Evolutionary conservation across 108 stramenopile genomes (phyloP), one percentile per base, ranked within the genome.

Genomic region (Stephanodiscus triporus): DNA sequence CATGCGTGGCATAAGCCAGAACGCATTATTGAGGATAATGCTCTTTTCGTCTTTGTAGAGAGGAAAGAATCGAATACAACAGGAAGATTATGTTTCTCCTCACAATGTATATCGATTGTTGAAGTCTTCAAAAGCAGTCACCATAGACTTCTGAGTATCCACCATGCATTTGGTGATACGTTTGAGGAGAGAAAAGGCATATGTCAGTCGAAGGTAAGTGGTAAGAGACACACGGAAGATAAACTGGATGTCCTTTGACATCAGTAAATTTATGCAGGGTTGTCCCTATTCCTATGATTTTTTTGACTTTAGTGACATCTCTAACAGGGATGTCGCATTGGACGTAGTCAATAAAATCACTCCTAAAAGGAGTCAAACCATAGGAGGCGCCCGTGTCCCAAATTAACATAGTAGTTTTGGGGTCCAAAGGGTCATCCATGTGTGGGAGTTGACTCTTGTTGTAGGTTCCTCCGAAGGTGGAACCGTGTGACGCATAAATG

Each of bases 151-250:
- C 24, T 3, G 51, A 53, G 20, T 53, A 26, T 20, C 51, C 51
- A 53, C 51, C 51, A 20, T 53, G 51, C 51, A 53, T 53, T 53
- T 53, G 51, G 20, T 53, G 51, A 8, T 53, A 53, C 20, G 51
- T 53, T 26, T 53, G 51, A 10, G 51, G 51, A 6, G 51, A 53
- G 51, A 53, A 53, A 7, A 53, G 20, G 9, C 51, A 19, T 1
- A 53, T 19, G 20, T 53, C 51, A 1, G 51, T 53, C 20, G 7
- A 19, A 20, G 51, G 20, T 26, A 53, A 19, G 24, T 53, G 51
- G 9, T 53, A 53, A 8, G 51, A 53, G 10, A 53, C 51, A 20
- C 51, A 53, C 5, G 20, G 30, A 2, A 63, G n/a, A 7, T n/a
- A 20, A 3, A 43, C 42, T 23, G 16, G 42, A 38, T 16, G 5